Evolutionary conservation across 176 grass and related monocot genomes (phyloP).

Genomic region (Puccinellia tenuiflora): DNA sequence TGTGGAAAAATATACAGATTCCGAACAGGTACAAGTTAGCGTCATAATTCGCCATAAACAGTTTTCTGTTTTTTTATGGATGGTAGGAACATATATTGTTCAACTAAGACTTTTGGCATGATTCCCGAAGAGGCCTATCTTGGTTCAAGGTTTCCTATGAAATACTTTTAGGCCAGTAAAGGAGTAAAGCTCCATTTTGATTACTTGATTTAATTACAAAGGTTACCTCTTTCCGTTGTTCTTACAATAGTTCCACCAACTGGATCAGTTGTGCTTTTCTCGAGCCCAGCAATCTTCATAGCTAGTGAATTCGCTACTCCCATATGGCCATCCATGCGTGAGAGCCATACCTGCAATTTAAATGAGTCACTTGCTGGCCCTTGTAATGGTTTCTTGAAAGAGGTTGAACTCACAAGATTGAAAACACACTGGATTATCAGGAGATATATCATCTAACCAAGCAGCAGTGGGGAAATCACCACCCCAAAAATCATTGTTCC

Average conservation of each 20-base stretch:
- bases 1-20: neutral
- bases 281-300: constrained; percentile 67
- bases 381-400: neutral
- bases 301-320: constrained; percentile 83
- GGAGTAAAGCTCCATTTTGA: neutral
- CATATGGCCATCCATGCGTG: constrained; percentile 86
- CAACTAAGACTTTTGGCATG: neutral
- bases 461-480: constrained; percentile 56
- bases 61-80: neutral
- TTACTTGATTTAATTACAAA: neutral
- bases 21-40: neutral
- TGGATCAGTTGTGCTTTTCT: constrained; percentile 48
- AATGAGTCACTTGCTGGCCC: neutral
- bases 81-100: neutral
- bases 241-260: constrained; percentile 70
- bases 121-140: neutral
- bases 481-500: constrained; percentile 85
- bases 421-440: constrained; percentile 75
- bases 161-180: neutral
- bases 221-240: constrained; percentile 65
- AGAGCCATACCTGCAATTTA: constrained; percentile 68
- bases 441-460: constrained; percentile 82
- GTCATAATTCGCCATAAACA: neutral
- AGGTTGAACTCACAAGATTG: neutral
- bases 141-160: neutral